These are phyloP conservation scores for Annulohypoxylon truncatum DNA, from an alignment of 2,329 filamentous ascomycete genomes.

Conservation along the genomic window DNA sequence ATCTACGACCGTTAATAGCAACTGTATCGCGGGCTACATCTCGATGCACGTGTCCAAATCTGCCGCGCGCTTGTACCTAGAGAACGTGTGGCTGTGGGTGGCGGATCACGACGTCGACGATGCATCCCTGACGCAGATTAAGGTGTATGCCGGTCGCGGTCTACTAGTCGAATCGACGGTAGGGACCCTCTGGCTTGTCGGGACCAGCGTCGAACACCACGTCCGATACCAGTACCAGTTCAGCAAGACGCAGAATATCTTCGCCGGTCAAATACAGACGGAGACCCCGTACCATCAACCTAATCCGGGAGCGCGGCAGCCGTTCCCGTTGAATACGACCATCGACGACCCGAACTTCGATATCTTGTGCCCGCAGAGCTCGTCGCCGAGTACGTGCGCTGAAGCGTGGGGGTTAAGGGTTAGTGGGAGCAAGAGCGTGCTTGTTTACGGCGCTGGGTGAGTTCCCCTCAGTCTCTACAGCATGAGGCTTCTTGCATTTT, in stretches of 20 bases:
- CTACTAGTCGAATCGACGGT: slow-evolving; percentile 59
- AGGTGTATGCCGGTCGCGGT: slow-evolving; percentile 62
- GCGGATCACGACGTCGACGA: slow-evolving; percentile 65
- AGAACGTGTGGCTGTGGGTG: slow-evolving; percentile 59
- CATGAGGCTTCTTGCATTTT: background rate
- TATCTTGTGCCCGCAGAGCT: slow-evolving; percentile 52
- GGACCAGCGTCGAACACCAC: slow-evolving; percentile 73
- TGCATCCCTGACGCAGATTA: slow-evolving; percentile 57
- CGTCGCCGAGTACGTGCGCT: slow-evolving; percentile 56
- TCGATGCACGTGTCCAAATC: slow-evolving; percentile 56
- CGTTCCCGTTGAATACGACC: slow-evolving; percentile 61
- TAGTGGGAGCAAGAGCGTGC: slow-evolving; percentile 64
- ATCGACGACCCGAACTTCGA: slow-evolving; percentile 67
- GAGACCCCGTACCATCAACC: slow-evolving; percentile 80
- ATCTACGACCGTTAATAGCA: slow-evolving; percentile 44
- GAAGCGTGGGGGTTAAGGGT: slow-evolving; percentile 75
- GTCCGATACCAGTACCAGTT: slow-evolving; percentile 78
- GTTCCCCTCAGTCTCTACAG: slow-evolving; percentile 3
- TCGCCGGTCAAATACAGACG: slow-evolving; percentile 73
- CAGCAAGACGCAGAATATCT: slow-evolving; percentile 68
- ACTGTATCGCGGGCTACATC: slow-evolving; percentile 58
- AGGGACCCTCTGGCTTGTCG: slow-evolving; percentile 70
- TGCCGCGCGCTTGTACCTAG: slow-evolving; percentile 55
- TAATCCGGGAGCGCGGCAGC: slow-evolving; percentile 67
- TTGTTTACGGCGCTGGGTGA: slow-evolving; percentile 70